Evolutionary conservation across 345 rosid species (phyloP).

Genomic region (Eucalyptus fibrosa): DNA sequence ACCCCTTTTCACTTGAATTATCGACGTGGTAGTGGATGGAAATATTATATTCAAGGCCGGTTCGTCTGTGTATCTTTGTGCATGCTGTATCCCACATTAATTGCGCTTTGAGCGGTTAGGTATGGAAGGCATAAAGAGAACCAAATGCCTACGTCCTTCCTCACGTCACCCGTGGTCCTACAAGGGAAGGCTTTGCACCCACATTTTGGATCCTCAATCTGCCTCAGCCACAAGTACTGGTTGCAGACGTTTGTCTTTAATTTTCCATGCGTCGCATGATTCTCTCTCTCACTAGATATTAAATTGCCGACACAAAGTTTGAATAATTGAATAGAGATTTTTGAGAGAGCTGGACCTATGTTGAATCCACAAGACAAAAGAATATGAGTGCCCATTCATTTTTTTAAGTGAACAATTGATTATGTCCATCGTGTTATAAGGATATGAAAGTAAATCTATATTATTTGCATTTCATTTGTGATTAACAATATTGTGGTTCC

Average conservation of each 20-base stretch:
- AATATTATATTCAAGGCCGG: not conserved
- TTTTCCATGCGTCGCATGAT: not conserved
- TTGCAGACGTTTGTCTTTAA: not conserved
- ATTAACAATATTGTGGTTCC: not conserved
- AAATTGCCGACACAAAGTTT: not conserved
- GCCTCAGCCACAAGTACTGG: not conserved
- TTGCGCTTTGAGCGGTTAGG: not conserved
- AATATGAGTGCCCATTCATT: not conserved
- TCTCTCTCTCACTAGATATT: not conserved
- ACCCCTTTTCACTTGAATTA: not conserved
- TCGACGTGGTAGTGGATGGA: not conserved
- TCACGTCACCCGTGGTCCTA: not conserved
- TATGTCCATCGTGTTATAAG: fast-evolving
- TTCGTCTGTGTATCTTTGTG: not conserved
- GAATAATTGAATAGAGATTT: not conserved
- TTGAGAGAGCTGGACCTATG: not conserved
- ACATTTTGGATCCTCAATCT: not conserved
- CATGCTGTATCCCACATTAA: not conserved
- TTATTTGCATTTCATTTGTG: not conserved
- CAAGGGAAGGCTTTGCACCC: not conserved
- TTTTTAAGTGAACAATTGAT: not conserved
- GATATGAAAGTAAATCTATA: not conserved
- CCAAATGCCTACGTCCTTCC: not conserved
- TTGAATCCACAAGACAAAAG: not conserved
- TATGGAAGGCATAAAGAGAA: not conserved